These are phyloP conservation scores for Sporothrix brunneoviolacea DNA, from an alignment of 2,329 filamentous ascomycete species.

Conservation along the genomic window DNA sequence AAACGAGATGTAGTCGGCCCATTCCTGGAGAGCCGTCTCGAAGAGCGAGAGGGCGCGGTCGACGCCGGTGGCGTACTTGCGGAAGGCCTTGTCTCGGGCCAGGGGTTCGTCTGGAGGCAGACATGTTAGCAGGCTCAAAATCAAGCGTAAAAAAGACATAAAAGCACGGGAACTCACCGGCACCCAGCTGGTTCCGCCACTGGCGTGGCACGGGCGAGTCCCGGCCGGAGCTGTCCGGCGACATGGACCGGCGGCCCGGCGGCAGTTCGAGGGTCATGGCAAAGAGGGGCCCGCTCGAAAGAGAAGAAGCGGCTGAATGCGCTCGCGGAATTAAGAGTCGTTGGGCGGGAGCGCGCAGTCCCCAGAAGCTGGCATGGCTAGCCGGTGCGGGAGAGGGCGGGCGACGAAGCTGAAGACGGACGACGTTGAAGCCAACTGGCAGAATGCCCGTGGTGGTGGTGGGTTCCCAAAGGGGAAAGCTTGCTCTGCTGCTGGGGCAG, in stretches of 20 bases:
- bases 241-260: slow-evolving; percentile 52
- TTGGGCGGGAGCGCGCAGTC: background rate
- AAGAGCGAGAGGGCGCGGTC: slow-evolving; percentile 84
- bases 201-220: slow-evolving; percentile 68
- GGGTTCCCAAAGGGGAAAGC: slow-evolving; percentile 9
- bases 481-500: background rate
- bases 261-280: slow-evolving; percentile 59
- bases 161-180: slow-evolving; percentile 45
- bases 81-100: slow-evolving; percentile 62
- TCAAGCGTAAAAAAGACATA: background rate
- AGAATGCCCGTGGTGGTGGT: slow-evolving; percentile 11
- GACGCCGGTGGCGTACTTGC: slow-evolving; percentile 82
- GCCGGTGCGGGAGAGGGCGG: background rate
- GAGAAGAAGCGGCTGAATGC: background rate
- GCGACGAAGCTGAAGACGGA: background rate
- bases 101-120: slow-evolving; percentile 43
- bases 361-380: slow-evolving; percentile 6
- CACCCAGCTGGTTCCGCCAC: slow-evolving; percentile 69
- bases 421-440: slow-evolving; percentile 15
- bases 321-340: background rate
- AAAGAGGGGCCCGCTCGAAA: background rate
- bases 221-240: slow-evolving; percentile 78
- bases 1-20: slow-evolving; percentile 99
- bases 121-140: background rate
- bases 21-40: slow-evolving; percentile 91